Base-by-base conservation (phyloP, 768 basidiomycete species). In the Megacollybia marginata region DNA sequence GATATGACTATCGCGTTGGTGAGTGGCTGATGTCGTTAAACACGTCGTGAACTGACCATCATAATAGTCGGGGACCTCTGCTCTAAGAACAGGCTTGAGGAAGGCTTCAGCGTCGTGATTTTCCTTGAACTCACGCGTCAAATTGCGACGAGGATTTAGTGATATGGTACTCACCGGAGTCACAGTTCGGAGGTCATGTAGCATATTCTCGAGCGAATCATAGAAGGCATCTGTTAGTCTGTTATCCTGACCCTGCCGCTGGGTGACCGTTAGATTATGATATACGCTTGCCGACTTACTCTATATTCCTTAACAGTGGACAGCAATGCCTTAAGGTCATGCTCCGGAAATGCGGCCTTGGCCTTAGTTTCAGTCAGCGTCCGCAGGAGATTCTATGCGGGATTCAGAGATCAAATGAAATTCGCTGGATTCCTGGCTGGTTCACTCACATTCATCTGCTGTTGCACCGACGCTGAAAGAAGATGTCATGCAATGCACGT, bases 21-120 rank as follows among this genome's bases (percentile, higher is more conserved):
- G 13, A 16, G n/a, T 28, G 15, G 5, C 28, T 10, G 44, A 5
- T n/a, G 13, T 5, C 23, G 5, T 28, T 44, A 16, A 28, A 44
- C 13, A n/a, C n/a, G 23, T 28, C 15, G 38, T 44, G 40, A 11
- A 70, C 85, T 52, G 54, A 92, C 95, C 79, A 43, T 92, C 88
- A 67, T 92, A 85, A 61, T 99, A 99, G 67, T 97, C 93, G 38
- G 92, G 90, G 11, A 85, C 88, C 57, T 98, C 93, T 36, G 83
- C 69, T 70, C 80, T 93, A 7, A 88, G 81, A 2, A 99, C 95
- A 3, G 93, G 93, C 63, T 89, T 92, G 47, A 95, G 76, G 65
- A 99, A 99, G 9, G 93, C 85, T 58, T 90, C 87, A 9, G 94
- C 86, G 66, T 94, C 91, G 62, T 83, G 92, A 72, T 88, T 92